Base-by-base conservation (phyloP, 768 basidiomycete genomes). In the Boletus bicolor region DNA sequence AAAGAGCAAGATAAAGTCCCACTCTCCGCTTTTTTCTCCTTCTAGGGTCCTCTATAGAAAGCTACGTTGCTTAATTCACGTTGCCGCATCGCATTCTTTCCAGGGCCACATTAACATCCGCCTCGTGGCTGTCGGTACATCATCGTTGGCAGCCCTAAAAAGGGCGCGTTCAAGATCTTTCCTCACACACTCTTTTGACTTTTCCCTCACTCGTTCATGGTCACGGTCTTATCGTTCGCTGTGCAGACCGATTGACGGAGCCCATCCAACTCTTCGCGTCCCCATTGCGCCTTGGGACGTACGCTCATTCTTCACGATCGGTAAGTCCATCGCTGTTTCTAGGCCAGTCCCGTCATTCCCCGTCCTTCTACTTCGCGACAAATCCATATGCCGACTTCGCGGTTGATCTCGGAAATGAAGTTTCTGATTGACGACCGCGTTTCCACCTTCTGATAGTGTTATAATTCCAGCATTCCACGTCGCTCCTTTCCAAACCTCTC, bases 271-370 rank as follows among this genome's bases (percentile, higher is more conserved):
- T 46, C 30, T 26, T 44, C 17, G 38, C 49, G 36, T 38, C 30
- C 52, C n/a, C 35, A 30, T 39, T 36, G 36, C 36, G 37, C 51
- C 54, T 28, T 24, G 2, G 21, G 21, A 51, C 51, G 42, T 28
- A 58, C 55, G 34, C 46, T 54, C 49, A 39, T 55, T 59, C 50
- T 30, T 65, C 55, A 71, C 65, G 64, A 68, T 62, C 58, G 55
- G 64, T 68, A 61, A 57, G 69, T 61, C 12, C 5, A 5, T 43
- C 46, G 15, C 58, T 34, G 35, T 50, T 56, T 56, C 48, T 9
- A 21, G 38, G 2, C 44, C 19, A n/a, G 4, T 51, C 43, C 54
- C 54, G 53, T 51, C 36, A 49, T 55, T 38, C 41, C 28, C 58
- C 56, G 52, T 39, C 53, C 43, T 50, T 57, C 44, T 17, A 45